These are phyloP conservation scores for Pichia sp. DNA, from an alignment of 1,139 yeast genomes.

Conservation along the genomic window DNA sequence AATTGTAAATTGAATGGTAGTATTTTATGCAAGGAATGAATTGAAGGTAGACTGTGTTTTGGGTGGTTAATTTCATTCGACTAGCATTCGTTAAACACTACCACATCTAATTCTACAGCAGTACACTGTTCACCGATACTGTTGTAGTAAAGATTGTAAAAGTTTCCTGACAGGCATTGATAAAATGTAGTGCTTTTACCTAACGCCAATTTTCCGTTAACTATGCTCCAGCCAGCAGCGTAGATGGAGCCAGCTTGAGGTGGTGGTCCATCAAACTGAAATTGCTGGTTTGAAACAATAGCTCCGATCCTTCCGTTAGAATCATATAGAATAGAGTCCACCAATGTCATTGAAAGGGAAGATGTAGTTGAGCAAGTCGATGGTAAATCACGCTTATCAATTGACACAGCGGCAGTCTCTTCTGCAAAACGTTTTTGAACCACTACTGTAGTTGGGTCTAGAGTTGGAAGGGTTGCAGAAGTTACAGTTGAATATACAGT, in stretches of 20 bases:
- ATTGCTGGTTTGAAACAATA: slow-evolving; percentile 78
- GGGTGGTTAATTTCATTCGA: slow-evolving; percentile 27
- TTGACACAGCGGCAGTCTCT: slow-evolving; percentile 30
- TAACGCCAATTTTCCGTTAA: slow-evolving; percentile 65
- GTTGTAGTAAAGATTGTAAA: slow-evolving; percentile 76
- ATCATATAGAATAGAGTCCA: slow-evolving; percentile 53
- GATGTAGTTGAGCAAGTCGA: slow-evolving; percentile 45
- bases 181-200: slow-evolving; percentile 60
- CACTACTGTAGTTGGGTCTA: slow-evolving; percentile 32
- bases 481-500: slow-evolving; percentile 36
- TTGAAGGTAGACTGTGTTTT: not conserved
- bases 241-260: slow-evolving; percentile 84
- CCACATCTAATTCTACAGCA: slow-evolving; percentile 56
- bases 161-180: slow-evolving; percentile 73
- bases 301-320: slow-evolving; percentile 68
- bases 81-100: slow-evolving; percentile 40
- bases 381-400: slow-evolving; percentile 27
- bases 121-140: slow-evolving; percentile 62
- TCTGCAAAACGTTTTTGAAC: slow-evolving; percentile 20
- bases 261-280: slow-evolving; percentile 86
- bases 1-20: not conserved
- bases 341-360: slow-evolving; percentile 53
- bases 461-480: slow-evolving; percentile 27
- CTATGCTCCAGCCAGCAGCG: slow-evolving; percentile 77
- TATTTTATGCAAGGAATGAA: not conserved